Base-by-base conservation (phyloP, 805 yeast species). In the Helenozyma baotianmanensis region DNA sequence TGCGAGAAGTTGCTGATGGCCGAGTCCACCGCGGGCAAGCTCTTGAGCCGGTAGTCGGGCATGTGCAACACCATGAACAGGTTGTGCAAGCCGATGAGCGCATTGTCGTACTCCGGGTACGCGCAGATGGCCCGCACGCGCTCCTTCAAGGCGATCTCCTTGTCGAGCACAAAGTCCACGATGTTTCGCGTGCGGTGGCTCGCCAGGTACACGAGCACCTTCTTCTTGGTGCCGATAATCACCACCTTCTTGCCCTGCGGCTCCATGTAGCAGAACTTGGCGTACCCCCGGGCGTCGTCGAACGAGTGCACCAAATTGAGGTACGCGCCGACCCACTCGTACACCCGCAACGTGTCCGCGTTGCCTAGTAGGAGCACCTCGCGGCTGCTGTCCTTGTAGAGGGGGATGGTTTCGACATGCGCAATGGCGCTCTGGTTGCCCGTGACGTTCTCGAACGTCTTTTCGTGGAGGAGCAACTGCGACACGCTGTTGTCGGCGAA, bases 321-420 rank as follows among this genome's bases (percentile, higher is more conserved):
- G 36, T 62, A 64, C 13, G 47, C 42, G 1, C 68, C 68, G 2
- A 59, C 59, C 38, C 47, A 34, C 32, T 54, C 57, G 27, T 35
- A 57, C 3, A 64, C 48, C 16, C 48, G 42, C 1, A 62, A 34
- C 2, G 42, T 27, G 3, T 57, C 67, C 3, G 38, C 21, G 3
- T 43, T 48, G 7, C 56, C 50, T 6, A 62, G 40, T 3, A 55
- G 46, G 6, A 63, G 42, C 14, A 58, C 48, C 7, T 50, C 50
- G 18, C 55, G 41, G 34, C 43, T 48, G 13, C 34, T 24, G 24
- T 52, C 54, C 23, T 35, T 43, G 25, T 43, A 30, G 4, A 52
- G 23, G 9, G 50, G 42, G 12, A 53, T 24, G 8, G 38, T 22
- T 6, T 32, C 29, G 14, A 57, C 35, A 9, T 41, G 30, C 9